These are phyloP conservation scores for Metschnikowia chrysomelidarum DNA, from an alignment of 805 yeast species.

Conservation along the genomic window DNA sequence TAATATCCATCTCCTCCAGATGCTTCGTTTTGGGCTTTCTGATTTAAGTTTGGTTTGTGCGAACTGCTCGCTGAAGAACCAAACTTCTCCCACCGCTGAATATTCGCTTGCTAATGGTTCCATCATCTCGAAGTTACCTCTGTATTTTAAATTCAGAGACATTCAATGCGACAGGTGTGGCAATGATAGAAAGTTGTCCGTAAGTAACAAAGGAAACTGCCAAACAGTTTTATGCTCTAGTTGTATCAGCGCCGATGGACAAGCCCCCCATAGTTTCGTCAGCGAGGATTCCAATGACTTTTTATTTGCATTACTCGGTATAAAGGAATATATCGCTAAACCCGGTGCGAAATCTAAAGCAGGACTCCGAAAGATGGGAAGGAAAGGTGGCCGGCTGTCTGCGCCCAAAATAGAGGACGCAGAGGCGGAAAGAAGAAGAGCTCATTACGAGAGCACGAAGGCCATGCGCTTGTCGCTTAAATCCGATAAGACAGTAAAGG, in stretches of 20 bases:
- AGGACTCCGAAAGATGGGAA: constrained; percentile 35
- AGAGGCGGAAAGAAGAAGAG: constrained; percentile 36
- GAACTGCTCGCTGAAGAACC: constrained; percentile 42
- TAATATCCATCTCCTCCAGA: constrained; percentile 51
- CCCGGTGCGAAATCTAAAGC: constrained; percentile 23
- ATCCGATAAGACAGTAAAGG: constrained; percentile 38
- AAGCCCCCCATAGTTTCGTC: constrained; percentile 23
- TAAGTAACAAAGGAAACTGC: constrained; percentile 21
- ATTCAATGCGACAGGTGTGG: constrained; percentile 47
- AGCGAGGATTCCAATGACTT: constrained; percentile 50
- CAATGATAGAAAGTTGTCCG: constrained; percentile 40
- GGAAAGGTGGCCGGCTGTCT: constrained; percentile 22
- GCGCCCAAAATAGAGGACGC: constrained; percentile 24
- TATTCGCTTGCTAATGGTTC: constrained; percentile 57
- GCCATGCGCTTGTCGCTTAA: constrained; percentile 32
- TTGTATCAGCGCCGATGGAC: constrained; percentile 33
- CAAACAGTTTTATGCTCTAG: constrained; percentile 40
- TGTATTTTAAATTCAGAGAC: constrained; percentile 50
- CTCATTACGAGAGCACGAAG: constrained; percentile 34
- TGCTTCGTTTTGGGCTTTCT: constrained; percentile 53
- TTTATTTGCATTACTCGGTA: constrained; percentile 46
- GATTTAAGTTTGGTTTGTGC: constrained; percentile 53
- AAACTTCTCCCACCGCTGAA: constrained; percentile 42
- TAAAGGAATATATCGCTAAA: constrained; percentile 39
- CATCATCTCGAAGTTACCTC: constrained; percentile 46